phyloP scores from a whole-genome alignment of 768 basidiomycete genomes.

The Clitopilus passeckerianus region DNA sequence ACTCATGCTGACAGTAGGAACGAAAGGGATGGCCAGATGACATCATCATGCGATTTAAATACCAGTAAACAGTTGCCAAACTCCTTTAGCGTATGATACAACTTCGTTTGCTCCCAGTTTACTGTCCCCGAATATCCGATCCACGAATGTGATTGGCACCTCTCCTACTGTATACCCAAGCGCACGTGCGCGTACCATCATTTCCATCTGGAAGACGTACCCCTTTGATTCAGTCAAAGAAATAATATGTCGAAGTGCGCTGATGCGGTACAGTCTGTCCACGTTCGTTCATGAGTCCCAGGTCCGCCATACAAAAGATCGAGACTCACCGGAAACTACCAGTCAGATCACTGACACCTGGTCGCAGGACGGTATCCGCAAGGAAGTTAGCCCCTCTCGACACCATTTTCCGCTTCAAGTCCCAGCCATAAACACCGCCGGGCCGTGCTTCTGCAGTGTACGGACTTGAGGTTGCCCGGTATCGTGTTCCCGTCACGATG shows the following conservation, averaged over 20 bases:
- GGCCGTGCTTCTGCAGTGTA: slow-evolving; percentile 53
- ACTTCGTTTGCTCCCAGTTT: slow-evolving; percentile 88
- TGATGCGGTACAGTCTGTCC: slow-evolving; percentile 66
- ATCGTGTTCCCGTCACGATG: slow-evolving; percentile 91
- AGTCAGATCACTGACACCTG: slow-evolving; percentile 87
- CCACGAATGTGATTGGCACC: slow-evolving; percentile 92
- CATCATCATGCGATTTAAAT: slow-evolving; percentile 37
- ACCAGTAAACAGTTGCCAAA: slow-evolving; percentile 72
- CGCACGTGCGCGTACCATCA: slow-evolving; percentile 87
- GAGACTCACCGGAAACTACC: slow-evolving; percentile 77
- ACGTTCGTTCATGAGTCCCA: slow-evolving; percentile 2
- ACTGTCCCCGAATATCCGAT: slow-evolving; percentile 90
- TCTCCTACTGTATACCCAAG: slow-evolving; percentile 86
- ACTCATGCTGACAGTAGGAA: slow-evolving; percentile 38
- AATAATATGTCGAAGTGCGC: slow-evolving; percentile 79
- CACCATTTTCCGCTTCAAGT: slow-evolving; percentile 83
- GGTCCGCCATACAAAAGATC: not conserved
- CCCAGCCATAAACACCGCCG: slow-evolving; percentile 92
- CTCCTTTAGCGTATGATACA: slow-evolving; percentile 82
- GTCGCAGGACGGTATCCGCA: slow-evolving; percentile 78
- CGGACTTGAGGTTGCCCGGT: slow-evolving; percentile 60
- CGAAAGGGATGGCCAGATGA: not conserved
- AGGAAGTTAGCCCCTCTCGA: slow-evolving; percentile 88
- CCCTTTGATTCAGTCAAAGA: slow-evolving; percentile 81
- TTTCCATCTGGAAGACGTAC: slow-evolving; percentile 98